Evolutionary conservation across 352 stramenopile species (phyloP).

Genomic region (Thalassiosira ordinaria): DNA sequence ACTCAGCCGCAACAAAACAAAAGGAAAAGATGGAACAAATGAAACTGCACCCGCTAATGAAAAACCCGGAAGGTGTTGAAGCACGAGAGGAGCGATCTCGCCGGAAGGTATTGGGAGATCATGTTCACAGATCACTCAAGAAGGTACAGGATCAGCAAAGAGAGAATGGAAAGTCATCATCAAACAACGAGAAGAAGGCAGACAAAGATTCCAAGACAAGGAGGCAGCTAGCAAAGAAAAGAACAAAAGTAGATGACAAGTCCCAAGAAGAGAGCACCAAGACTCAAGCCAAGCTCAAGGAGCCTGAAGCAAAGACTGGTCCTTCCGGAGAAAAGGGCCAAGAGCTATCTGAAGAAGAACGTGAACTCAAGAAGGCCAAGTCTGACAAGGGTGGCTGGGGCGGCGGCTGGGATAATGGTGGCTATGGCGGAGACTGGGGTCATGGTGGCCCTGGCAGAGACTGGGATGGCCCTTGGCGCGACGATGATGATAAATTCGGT

Average conservation of each 20-base stretch:
- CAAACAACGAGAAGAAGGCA: background rate
- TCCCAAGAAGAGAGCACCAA: background rate
- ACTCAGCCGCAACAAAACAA: too few species aligned
- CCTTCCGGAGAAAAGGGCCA: background rate
- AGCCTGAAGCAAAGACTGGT: background rate
- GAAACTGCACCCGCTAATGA: background rate
- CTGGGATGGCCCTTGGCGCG: background rate
- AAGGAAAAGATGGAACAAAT: background rate
- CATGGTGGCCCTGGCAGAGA: background rate
- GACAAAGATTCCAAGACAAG: too few species aligned
- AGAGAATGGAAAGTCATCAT: background rate
- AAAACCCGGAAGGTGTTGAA: background rate
- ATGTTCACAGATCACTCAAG: background rate
- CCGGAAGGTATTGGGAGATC: background rate
- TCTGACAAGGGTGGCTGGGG: slow-evolving; percentile 20
- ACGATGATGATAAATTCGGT: background rate
- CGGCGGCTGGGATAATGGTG: background rate
- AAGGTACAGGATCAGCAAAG: background rate
- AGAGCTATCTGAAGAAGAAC: background rate
- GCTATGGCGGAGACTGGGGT: background rate
- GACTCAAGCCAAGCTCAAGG: background rate
- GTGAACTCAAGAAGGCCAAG: slow-evolving; percentile 28
- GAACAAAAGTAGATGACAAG: too few species aligned
- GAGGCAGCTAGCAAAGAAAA: too few species aligned
- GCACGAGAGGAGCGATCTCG: background rate